Evolutionary conservation across 1,284 basidiomycete species (phyloP).

Genomic region (Puccinia horiana): DNA sequence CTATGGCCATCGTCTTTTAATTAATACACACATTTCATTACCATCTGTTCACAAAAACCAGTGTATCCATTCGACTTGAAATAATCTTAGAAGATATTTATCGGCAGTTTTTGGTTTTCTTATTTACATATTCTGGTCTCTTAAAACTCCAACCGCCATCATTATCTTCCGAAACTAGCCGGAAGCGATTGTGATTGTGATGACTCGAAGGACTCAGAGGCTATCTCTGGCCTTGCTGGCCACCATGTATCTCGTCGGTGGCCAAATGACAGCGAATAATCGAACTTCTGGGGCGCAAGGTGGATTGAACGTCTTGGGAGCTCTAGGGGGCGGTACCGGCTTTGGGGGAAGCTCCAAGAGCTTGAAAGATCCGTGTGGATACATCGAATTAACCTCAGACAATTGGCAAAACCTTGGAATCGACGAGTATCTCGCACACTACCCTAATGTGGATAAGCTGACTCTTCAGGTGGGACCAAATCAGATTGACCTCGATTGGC

Average conservation of each 20-base stretch:
- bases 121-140: not conserved
- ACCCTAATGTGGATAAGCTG: slow-evolving; percentile 40
- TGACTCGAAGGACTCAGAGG: not conserved
- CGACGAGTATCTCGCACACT: slow-evolving; percentile 39
- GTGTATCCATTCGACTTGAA: not conserved
- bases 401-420: slow-evolving; percentile 41
- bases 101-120: not conserved
- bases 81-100: not conserved
- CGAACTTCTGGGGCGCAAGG: not conserved
- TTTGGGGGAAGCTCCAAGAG: slow-evolving; percentile 10
- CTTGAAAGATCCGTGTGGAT: slow-evolving; percentile 39
- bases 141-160: not conserved
- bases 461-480: slow-evolving; percentile 38
- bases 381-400: slow-evolving; percentile 31
- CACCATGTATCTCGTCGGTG: not conserved
- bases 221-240: slow-evolving; percentile 1
- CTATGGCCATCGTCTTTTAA: not conserved
- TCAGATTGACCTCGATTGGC: not conserved
- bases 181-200: not conserved
- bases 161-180: not conserved
- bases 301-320: slow-evolving; percentile 6
- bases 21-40: not conserved
- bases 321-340: slow-evolving; percentile 2
- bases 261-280: not conserved
- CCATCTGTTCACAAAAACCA: not conserved